These are phyloP conservation scores for Thielaviopsis ethacetica DNA, from an alignment of 2,329 filamentous ascomycete species.

Conservation along the genomic window DNA sequence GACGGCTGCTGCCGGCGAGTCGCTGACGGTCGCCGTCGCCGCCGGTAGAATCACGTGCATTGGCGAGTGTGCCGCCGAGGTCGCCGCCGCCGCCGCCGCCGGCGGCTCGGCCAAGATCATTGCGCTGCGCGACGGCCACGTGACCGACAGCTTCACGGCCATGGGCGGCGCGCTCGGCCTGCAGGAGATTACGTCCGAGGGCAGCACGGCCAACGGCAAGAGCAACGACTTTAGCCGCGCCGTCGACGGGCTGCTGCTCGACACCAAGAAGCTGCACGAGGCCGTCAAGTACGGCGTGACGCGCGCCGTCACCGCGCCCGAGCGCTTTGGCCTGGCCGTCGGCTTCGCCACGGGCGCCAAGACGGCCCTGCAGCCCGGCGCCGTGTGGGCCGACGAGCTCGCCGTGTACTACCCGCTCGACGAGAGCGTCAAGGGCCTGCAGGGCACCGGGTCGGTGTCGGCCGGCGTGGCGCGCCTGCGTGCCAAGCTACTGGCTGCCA, in stretches of 20 bases:
- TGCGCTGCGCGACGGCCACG: constrained; percentile 38
- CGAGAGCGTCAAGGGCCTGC: constrained; percentile 26
- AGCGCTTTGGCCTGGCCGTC: constrained; percentile 36
- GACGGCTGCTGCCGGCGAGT: constrained; percentile 14
- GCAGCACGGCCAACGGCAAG: constrained; percentile 34
- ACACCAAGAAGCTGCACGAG: constrained; percentile 37
- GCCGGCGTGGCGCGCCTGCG: constrained; percentile 35
- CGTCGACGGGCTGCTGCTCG: constrained; percentile 37
- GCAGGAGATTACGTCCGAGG: constrained; percentile 44
- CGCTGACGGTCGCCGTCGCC: constrained; percentile 32
- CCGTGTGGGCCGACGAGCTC: constrained; percentile 36
- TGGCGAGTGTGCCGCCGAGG: constrained; percentile 32
- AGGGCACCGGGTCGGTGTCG: constrained; percentile 32
- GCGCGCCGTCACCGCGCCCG: constrained; percentile 39
- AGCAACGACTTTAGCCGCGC: constrained; percentile 38
- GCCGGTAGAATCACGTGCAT: constrained; percentile 39
- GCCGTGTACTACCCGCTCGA: constrained; percentile 44
- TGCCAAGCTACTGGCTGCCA: constrained; percentile 35
- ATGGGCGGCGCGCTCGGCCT: constrained; percentile 45
- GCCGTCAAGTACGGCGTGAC: constrained; percentile 41
- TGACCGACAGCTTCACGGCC: constrained; percentile 43
- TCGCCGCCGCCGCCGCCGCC: constrained; percentile 19
- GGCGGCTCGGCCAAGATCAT: constrained; percentile 17
- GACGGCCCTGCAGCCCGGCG: constrained; percentile 29
- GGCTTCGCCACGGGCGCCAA: constrained; percentile 37